These are phyloP conservation scores for Hypoxylon rubiginosum DNA, from an alignment of 2,329 filamentous ascomycete genomes.

Conservation along the genomic window DNA sequence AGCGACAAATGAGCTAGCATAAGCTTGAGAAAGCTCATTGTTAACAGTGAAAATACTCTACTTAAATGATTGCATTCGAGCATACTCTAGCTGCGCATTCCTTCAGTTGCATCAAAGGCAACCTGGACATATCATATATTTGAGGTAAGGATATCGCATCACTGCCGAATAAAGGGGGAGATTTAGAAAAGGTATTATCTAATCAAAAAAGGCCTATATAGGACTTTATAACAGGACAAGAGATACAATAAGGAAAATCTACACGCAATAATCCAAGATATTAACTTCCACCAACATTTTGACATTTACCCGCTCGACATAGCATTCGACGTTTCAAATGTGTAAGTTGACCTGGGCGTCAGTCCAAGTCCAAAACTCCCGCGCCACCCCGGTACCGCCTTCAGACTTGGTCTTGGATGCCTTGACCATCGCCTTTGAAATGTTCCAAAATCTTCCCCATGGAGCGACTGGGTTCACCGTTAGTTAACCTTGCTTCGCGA, in stretches of 20 bases:
- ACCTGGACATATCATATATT: no score
- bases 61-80: no score
- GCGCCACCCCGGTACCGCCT: conserved; percentile 55
- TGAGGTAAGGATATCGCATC: no score
- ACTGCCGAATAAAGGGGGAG: no score
- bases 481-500: not conserved
- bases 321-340: conserved; percentile 22
- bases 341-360: conserved; percentile 55
- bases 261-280: not conserved
- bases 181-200: no score
- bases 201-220: no score
- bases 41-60: no score
- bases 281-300: not conserved
- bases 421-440: conserved; percentile 49
- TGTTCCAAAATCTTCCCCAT: conserved; percentile 55
- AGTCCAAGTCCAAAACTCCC: conserved; percentile 59
- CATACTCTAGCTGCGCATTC: no score
- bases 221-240: no score
- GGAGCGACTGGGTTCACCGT: conserved; percentile 51
- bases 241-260: not conserved
- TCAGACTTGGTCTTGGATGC: conserved; percentile 52
- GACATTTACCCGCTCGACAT: not conserved
- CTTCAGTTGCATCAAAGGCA: no score
- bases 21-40: no score
- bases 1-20: no score